Evolutionary conservation across 148 eudicot genomes (phyloP), one percentile per base, ranked within the genome.

Genomic region (Rhododendron kiyosumense): DNA sequence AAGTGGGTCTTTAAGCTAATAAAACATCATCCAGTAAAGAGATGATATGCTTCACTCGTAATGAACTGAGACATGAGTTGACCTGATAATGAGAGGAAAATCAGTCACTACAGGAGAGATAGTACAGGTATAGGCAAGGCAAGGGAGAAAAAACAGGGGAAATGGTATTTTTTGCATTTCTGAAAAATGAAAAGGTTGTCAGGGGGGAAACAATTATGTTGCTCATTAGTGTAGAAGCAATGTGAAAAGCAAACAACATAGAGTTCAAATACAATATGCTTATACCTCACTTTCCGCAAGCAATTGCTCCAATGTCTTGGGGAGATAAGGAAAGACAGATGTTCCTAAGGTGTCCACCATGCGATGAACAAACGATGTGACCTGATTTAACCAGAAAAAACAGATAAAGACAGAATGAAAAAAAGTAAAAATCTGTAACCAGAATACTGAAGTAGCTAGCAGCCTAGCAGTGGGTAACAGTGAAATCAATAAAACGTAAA

Each of bases 271-370:
- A 22, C 74, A 34, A 85, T 65, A 51, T 17, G 34, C 26, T 73
- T 73, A 78, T 91, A 97, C 99, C 99, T 97, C 96, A 89, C 92
- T 95, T 82, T 96, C 96, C 49, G 91, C 90, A 83, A 97, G 95
- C 88, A 97, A 90, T 88, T 94, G 98, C 89, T 92, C 95, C 92
- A 97, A 87, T 79, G 98, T 96, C 90, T 92, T 94, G 0, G 98
- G 98, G 84, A 97, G 91, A 88, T 92, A 93, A 13, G 99, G 96
- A 88, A 97, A 92, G 85, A 97, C 93, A n/a, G 95, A 91, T 85
- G 92, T 84, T 32, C 99, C 99, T 90, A 97, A 87, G 38, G 93
- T 95, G 80, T 97, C 98, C 88, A 97, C 95, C 98, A 97, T 97
- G 52, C 99, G 95, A 45, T 97, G 99, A 74, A 97, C 90, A 89